Evolutionary conservation across 1,139 yeast genomes (phyloP), one percentile per base, ranked within the genome.

Genomic region (Yamadazyma sp.): DNA sequence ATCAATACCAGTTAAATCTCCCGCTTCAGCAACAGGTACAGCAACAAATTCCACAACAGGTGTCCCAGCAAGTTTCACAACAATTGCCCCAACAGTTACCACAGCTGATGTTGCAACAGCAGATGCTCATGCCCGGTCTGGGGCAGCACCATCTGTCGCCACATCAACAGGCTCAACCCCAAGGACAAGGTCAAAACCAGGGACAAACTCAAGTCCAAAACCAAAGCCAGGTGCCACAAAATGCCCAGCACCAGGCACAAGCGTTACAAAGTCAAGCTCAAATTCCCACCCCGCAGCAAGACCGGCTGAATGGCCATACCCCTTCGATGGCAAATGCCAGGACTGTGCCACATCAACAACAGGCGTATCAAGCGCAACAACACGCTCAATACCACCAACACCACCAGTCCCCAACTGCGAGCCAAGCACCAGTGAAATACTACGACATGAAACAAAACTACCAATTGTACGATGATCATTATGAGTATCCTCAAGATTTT

Each of bases 1-100:
- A 40, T 35, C 51, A 44, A 33, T 46, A 39, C 33, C 49, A 41
- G 30, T 49, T 42, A 32, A 49, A 35, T 17, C 42, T 37, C 16
- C 43, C 33, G 29, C 43, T 41, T 15, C 50, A 40, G 28, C 49
- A 40, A 35, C 49, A 31, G 31, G 49, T 40, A 5, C 53, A 45
- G 28, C 50, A 28, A 46, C 31, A 34, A 12, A 22, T 34, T 20
- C 34, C n/a, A 17, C 34, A 23, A 23, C 34, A 22, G 15, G 17
- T 20, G 8, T 12, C 26, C 15, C 36, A 33, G 16, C 35, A 33
- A 24, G 20, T 8, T 3, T 26, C 20, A 4, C 28, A 24, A 23
- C 28, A 18, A 25, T 9, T 33, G 23, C 36, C 36, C 9, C 36
- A 24, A 33, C 29, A 26, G 12, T 5, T 26, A 5, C 35, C 25